Conservation (phyloP, 164 flowering plant genomes). For the Saururus chinensis region DNA sequence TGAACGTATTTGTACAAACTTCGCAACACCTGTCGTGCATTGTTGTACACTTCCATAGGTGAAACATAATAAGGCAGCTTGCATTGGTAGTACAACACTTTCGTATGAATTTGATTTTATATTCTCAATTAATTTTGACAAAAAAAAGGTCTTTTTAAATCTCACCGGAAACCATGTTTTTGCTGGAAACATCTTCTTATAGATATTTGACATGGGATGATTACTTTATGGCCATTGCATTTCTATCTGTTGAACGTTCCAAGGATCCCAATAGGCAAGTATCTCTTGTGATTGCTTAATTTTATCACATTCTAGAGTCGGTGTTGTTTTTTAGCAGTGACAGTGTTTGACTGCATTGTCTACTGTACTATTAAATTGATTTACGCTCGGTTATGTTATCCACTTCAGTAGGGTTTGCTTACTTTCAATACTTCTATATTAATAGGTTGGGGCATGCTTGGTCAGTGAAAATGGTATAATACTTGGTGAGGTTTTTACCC, state of each 20-base stretch:
- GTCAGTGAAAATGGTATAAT: constrained; percentile 71
- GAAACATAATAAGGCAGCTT: too few species aligned
- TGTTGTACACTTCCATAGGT: too few species aligned
- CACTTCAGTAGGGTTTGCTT: too few species aligned
- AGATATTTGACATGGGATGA: constrained; percentile 96
- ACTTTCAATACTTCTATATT: background rate
- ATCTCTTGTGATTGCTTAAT: background rate
- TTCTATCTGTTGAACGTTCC: constrained; percentile 79
- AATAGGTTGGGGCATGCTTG: constrained; percentile 92
- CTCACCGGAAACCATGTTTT: background rate
- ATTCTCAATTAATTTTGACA: too few species aligned
- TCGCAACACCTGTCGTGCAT: too few species aligned
- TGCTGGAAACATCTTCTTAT: background rate
- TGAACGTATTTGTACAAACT: too few species aligned
- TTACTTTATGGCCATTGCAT: constrained; percentile 93
- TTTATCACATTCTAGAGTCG: too few species aligned
- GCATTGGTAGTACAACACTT: too few species aligned
- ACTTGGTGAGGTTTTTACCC: constrained; percentile 39
- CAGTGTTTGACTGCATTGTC: background rate
- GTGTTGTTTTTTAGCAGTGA: background rate
- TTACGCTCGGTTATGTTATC: too few species aligned
- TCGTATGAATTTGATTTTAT: background rate
- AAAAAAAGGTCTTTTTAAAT: background rate
- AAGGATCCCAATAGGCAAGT: constrained; percentile 97
- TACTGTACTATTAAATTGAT: too few species aligned